Evolutionary conservation across 2,329 filamentous ascomycete genomes (phyloP), one percentile per base, ranked within the genome.

Genomic region (Aspergillus arachidicola): DNA sequence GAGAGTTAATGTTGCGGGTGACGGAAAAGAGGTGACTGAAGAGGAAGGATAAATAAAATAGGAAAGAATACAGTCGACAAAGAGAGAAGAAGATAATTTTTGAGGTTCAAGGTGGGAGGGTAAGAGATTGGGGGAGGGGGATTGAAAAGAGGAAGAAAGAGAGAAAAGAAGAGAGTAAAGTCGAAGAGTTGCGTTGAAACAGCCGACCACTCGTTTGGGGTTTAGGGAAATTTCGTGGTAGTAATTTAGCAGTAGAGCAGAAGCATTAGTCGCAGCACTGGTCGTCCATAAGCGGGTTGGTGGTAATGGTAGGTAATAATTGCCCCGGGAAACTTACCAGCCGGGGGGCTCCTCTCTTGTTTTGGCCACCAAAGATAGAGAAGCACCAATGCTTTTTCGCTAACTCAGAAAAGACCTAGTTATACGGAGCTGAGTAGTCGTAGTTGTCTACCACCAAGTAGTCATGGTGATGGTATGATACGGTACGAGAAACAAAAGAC

Each of bases 101-200:
- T 14, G 32, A 54, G 30, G 30, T 54, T 23, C n/a, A 54, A 55
- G 34, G 48, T 61, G 61, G 59, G 61, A 66, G 62, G 64, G 38
- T 57, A 60, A 64, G 59, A 66, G 63, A 64, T 61, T 66, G 62
- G 64, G 60, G 59, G 61, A 60, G 59, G 64, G 48, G 59, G 45
- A 61, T 43, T 54, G 41, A 63, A 62, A 57, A 60, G 61, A 60
- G 60, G 57, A 66, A 61, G 54, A 62, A 59, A 62, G 50, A 60
- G 50, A 60, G 58, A 66, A 55, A 60, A 58, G 62, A 68, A 63
- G 32, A 38, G 23, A 55, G 51, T 55, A 38, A 16, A 55, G 51
- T 55, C 51, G 48, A 51, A 38, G 51, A 55, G 51, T 55, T 55
- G 34, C 51, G 62, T 66, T 63, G 62, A 72, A 69, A 66, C 66